phyloP scores from a whole-genome alignment of 805 yeast genomes.

The Candida silvicultrix region DNA sequence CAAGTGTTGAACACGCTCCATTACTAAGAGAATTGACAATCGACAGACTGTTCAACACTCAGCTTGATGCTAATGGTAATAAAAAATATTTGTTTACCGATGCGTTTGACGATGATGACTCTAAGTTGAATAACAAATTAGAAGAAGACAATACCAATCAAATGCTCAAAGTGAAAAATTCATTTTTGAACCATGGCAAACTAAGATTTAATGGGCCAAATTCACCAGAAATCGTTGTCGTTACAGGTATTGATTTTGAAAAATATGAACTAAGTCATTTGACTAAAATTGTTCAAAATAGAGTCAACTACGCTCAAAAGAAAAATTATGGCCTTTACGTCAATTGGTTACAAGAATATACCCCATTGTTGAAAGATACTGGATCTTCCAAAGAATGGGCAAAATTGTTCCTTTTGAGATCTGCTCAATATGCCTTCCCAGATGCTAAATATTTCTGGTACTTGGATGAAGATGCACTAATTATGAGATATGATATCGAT shows the following conservation, averaged over 20 bases:
- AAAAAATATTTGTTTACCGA: conserved; percentile 26
- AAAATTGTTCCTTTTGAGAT: conserved; percentile 57
- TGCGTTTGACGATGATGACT: conserved; percentile 31
- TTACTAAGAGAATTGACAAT: conserved; percentile 50
- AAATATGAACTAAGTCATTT: conserved; percentile 53
- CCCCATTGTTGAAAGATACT: conserved; percentile 48
- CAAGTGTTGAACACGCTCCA: conserved; percentile 70
- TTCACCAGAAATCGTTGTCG: conserved; percentile 66
- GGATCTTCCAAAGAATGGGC: conserved; percentile 53
- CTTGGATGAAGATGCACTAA: conserved; percentile 68
- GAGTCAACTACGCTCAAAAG: conserved; percentile 80
- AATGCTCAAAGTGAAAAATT: conserved; percentile 39
- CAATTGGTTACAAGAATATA: conserved; percentile 80
- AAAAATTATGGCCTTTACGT: conserved; percentile 80
- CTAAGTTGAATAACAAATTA: conserved; percentile 31
- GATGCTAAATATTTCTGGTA: conserved; percentile 89
- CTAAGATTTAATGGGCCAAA: conserved; percentile 34
- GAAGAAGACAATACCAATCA: conserved; percentile 26
- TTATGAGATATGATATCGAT: conserved; percentile 65
- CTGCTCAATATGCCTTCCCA: conserved; percentile 94
- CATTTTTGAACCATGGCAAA: conserved; percentile 63
- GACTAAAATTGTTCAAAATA: conserved; percentile 70
- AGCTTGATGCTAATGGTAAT: conserved; percentile 39
- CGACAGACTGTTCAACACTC: conserved; percentile 42
- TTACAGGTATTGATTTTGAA: conserved; percentile 74